Evolutionary conservation across 345 rosid species (phyloP).

Genomic region (Draba incana): DNA sequence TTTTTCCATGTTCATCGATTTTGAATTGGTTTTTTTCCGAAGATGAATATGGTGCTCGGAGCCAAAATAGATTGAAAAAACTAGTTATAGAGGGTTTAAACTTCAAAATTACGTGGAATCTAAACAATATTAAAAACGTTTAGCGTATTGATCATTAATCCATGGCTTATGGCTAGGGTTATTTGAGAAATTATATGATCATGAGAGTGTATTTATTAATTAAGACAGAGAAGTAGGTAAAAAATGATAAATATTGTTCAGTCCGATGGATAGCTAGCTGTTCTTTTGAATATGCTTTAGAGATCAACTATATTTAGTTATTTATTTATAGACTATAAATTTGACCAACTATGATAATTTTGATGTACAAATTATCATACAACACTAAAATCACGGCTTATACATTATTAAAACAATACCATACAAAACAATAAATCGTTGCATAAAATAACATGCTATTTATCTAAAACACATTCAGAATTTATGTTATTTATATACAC

Average conservation of each 20-base stretch:
- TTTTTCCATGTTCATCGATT: no score
- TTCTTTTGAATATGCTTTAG: background rate
- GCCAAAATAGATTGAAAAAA: background rate
- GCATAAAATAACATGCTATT: no score
- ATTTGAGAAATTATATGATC: background rate
- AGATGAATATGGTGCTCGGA: no score
- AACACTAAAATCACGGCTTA: no score
- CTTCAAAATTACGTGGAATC: background rate
- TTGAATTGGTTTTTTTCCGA: no score
- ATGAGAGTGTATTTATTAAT: background rate
- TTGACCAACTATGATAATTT: background rate
- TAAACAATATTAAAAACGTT: background rate
- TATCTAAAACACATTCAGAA: background rate
- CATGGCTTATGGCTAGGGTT: background rate
- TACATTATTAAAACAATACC: no score
- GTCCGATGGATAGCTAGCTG: background rate
- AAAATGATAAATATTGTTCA: background rate
- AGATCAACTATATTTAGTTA: background rate
- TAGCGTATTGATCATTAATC: constrained; percentile 17
- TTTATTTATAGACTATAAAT: background rate
- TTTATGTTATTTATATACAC: background rate
- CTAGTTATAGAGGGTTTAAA: constrained; percentile 3
- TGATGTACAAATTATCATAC: no score
- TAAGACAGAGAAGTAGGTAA: background rate
- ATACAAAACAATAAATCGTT: no score